Conservation (phyloP, 78 protist species). For the Cavenderia fasciculata region DNA sequence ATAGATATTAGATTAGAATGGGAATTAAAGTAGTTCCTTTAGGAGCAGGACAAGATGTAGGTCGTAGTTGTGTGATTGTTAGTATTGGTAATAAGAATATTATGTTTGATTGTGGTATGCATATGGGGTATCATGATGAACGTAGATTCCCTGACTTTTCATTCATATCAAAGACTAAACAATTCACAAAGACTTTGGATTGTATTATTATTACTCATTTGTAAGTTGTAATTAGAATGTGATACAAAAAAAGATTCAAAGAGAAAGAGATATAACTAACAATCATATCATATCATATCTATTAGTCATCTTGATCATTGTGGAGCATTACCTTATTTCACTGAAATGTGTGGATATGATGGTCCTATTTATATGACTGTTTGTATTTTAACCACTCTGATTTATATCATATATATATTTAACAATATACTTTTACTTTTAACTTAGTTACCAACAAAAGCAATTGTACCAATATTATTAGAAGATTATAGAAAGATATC, state of each 20-base stretch:
- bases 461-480: constrained; percentile 94
- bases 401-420: not conserved
- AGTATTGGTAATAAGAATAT: constrained; percentile 90
- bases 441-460: constrained; percentile 93
- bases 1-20: constrained; percentile 27
- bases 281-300: not conserved
- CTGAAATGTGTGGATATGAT: constrained; percentile 91
- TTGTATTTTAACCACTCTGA: not conserved
- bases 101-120: constrained; percentile 99
- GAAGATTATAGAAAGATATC: constrained; percentile 91
- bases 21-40: constrained; percentile 79
- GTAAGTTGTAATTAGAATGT: constrained; percentile 15
- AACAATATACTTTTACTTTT: not conserved
- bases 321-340: constrained; percentile 98
- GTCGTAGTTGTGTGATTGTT: constrained; percentile 95
- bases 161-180: constrained; percentile 78
- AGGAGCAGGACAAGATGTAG: constrained; percentile 96
- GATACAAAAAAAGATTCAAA: not conserved
- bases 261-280: not conserved
- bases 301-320: constrained; percentile 97
- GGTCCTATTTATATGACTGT: constrained; percentile 97
- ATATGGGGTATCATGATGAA: constrained; percentile 96
- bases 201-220: constrained; percentile 91
- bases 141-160: constrained; percentile 96
- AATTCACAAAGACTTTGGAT: constrained; percentile 67